Evolutionary conservation across 805 yeast genomes (phyloP), one percentile per base, ranked within the genome.

Genomic region (Candida pseudoglaebosa): DNA sequence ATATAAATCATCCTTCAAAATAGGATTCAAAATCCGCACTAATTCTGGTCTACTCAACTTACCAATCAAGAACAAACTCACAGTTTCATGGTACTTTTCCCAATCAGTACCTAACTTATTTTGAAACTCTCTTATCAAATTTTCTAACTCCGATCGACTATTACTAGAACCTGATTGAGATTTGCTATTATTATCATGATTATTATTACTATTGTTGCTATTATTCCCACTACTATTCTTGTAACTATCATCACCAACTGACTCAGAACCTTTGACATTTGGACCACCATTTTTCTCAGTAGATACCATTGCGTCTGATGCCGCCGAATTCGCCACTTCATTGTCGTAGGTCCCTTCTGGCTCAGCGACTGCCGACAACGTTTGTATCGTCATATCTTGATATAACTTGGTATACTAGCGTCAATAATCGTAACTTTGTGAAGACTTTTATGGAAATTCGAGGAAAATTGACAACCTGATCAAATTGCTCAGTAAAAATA

Each of bases 51-150:
- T 71, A 8, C 95, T 83, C 14, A 89, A 66, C 56, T 81, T 83
- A 4, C 96, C 96, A 28, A 83, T 69, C 28, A 91, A 67, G 50
- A 89, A 91, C 37, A 76, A 65, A 36, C 91, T 80, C 17, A 93
- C 73, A 4, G 86, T 72, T 40, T 81, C 84, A 45, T 95, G 90
- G 59, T 91, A 91, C 42, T 73, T 75, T 45, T 83, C 91, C 99
- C 99, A 91, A 38, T 78, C 76, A 32, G 73, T 67, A 2, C 96
- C 97, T 42, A 91, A 60, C 43, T 74, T 71, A 38, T 72, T 72
- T 46, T 86, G 90, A 45, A 93, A 78, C 39, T 84, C 87, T 26
- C 75, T 71, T 53, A 90, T 86, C 41, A 89, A 67, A 13, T 47
- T 44, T 44, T 65, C 71, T 21, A 69, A 50, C 37, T 67, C 69